Conservation (phyloP, 2,329 filamentous ascomycete species). For the Alternaria panax region DNA sequence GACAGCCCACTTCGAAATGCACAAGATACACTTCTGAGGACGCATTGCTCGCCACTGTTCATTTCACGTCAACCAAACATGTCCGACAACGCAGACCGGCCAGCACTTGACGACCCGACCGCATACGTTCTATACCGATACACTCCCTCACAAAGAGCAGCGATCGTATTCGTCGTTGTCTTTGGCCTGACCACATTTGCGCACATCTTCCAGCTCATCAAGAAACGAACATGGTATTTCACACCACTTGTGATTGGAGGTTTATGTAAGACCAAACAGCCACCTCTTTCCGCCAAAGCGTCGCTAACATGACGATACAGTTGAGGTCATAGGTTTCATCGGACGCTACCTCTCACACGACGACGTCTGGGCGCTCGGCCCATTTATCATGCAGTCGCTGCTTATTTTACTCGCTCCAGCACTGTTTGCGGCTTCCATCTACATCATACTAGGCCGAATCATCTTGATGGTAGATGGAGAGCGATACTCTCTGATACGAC, state of each 20-base stretch:
- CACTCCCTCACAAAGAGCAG: constrained; percentile 54
- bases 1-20: not conserved
- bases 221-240: constrained; percentile 59
- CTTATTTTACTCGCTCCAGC: constrained; percentile 56
- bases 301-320: constrained; percentile 36
- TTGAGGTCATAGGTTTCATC: constrained; percentile 61
- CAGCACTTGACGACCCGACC: constrained; percentile 25
- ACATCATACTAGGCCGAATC: constrained; percentile 59
- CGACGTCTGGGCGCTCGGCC: constrained; percentile 46
- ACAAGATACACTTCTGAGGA: not conserved
- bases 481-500: constrained; percentile 48
- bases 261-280: constrained; percentile 50
- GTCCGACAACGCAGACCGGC: constrained; percentile 5
- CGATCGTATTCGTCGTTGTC: constrained; percentile 56
- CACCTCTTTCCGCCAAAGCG: not conserved
- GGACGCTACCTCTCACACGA: constrained; percentile 54
- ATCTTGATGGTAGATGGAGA: constrained; percentile 52
- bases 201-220: constrained; percentile 54
- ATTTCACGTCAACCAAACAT: not conserved
- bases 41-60: not conserved
- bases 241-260: constrained; percentile 60
- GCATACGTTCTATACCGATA: constrained; percentile 43
- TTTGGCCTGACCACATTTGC: constrained; percentile 53
- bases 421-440: constrained; percentile 58
- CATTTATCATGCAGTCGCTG: constrained; percentile 55